phyloP scores from a whole-genome alignment of 768 basidiomycete species.

The Boletus sp. region DNA sequence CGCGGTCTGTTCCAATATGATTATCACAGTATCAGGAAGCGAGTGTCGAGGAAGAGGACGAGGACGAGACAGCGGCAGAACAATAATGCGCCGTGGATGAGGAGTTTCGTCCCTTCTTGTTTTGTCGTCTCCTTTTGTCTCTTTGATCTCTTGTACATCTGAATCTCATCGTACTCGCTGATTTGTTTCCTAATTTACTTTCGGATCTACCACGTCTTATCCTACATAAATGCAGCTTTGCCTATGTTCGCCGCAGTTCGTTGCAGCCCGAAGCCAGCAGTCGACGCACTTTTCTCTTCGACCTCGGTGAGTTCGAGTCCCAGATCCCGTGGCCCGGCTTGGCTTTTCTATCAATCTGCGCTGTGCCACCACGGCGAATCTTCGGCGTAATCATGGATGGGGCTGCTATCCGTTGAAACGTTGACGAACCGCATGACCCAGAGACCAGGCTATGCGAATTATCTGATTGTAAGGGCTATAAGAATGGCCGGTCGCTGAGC shows the following conservation, averaged over 20 bases:
- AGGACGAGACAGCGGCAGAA: slow-evolving; percentile 30
- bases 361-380: slow-evolving; percentile 4
- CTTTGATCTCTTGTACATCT: slow-evolving; percentile 1
- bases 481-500: neutral
- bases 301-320: neutral
- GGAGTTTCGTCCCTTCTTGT: neutral
- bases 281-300: neutral
- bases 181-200: slow-evolving; percentile 20
- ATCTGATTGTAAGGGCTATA: slow-evolving; percentile 7
- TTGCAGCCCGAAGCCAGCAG: neutral
- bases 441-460: neutral
- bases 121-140: neutral
- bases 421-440: neutral
- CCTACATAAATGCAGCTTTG: neutral
- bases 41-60: slow-evolving; percentile 40
- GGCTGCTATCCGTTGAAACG: neutral
- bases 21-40: slow-evolving; percentile 59
- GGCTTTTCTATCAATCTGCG: neutral
- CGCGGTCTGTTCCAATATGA: neutral
- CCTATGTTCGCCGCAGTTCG: neutral
- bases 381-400: slow-evolving; percentile 1
- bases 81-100: slow-evolving; percentile 24
- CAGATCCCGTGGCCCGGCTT: too few species aligned
- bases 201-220: slow-evolving; percentile 7
- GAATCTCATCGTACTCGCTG: slow-evolving; percentile 15